These are phyloP conservation scores for Geotrichum candidum DNA, from an alignment of 1,139 yeast species.

Conservation along the genomic window DNA sequence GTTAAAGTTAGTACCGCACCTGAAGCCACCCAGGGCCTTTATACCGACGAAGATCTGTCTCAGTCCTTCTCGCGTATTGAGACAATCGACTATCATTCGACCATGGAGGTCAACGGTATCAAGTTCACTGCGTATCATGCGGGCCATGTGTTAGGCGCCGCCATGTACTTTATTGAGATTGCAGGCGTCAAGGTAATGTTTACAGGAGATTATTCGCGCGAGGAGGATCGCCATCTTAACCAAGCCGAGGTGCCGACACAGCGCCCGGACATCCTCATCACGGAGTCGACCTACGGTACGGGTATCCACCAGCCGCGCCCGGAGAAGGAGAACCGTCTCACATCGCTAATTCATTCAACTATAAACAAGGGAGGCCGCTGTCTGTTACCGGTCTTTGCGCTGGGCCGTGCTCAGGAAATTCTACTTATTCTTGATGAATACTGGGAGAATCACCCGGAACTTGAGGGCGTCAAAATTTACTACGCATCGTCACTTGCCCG, in stretches of 20 bases:
- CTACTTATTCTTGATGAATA: constrained; percentile 86
- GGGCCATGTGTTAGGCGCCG: constrained; percentile 98
- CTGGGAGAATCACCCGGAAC: constrained; percentile 80
- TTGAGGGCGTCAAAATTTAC: constrained; percentile 75
- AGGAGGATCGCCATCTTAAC: constrained; percentile 89
- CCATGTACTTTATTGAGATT: constrained; percentile 92
- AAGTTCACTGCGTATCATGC: constrained; percentile 97
- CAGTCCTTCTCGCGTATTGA: constrained; percentile 86
- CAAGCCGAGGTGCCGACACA: constrained; percentile 92
- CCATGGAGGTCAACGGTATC: constrained; percentile 88
- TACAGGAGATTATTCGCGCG: constrained; percentile 96
- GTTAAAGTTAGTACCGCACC: constrained; percentile 73
- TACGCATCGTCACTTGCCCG: constrained; percentile 92
- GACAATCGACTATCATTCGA: constrained; percentile 91
- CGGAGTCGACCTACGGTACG: constrained; percentile 96
- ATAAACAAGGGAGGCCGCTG: constrained; percentile 87
- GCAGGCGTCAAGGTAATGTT: constrained; percentile 85
- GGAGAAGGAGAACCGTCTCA: constrained; percentile 76
- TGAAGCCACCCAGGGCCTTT: constrained; percentile 46
- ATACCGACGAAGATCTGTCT: constrained; percentile 85
- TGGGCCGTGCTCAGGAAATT: constrained; percentile 94
- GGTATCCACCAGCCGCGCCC: constrained; percentile 91
- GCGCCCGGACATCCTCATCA: constrained; percentile 82
- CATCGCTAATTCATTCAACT: constrained; percentile 78
- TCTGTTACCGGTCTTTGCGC: constrained; percentile 87